Base-by-base conservation (phyloP, 495 filamentous ascomycete genomes). In the Penicillium coprophilum region DNA sequence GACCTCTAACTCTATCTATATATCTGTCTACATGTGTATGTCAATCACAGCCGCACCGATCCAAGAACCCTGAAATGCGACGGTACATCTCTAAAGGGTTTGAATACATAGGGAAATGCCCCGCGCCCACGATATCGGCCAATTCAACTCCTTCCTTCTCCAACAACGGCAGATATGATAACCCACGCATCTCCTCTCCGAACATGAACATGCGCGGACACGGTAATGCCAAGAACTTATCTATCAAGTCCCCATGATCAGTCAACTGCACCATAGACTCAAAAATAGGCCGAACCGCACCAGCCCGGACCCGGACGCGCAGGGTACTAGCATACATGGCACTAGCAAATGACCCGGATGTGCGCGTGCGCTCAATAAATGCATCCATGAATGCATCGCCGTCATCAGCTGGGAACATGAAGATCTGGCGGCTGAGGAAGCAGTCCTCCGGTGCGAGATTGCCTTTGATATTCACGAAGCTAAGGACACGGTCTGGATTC, bases 41-140 rank as follows among this genome's bases (percentile, higher is more conserved):
- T n/a, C 11, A 38, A 15, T 30, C 13, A 34, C 27, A 60, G 30
- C 11, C 45, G 9, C 56, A 21, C 8, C 43, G 57, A 47, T 60
- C 27, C 24, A 69, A 53, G 45, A 71, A 66, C 0, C 7, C 52
- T 30, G 45, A 47, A 50, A 69, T 64, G 32, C 53, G 57, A 4
- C 59, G 46, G 56, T 61, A 66, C 64, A 69, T 71, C 44, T 67
- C 66, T 40, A 64, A 46, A 17, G 66, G 69, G 24, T 69, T 69
- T 2, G 69, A 66, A 55, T 71, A 71, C 69, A 71, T 71, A 6
- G 68, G 68, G 39, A 71, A 71, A 64, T 69, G 64, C 11, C 66
- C 68, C 53, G 58, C 57, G 9, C 47, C 50, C 34, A 40, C 13
- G 28, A 71, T 69, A 41, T 60, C 27, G 39, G 66, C 68, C 55